These are phyloP conservation scores for Biscutella laevigata DNA, from an alignment of 441 rosid genomes.

Conservation along the genomic window DNA sequence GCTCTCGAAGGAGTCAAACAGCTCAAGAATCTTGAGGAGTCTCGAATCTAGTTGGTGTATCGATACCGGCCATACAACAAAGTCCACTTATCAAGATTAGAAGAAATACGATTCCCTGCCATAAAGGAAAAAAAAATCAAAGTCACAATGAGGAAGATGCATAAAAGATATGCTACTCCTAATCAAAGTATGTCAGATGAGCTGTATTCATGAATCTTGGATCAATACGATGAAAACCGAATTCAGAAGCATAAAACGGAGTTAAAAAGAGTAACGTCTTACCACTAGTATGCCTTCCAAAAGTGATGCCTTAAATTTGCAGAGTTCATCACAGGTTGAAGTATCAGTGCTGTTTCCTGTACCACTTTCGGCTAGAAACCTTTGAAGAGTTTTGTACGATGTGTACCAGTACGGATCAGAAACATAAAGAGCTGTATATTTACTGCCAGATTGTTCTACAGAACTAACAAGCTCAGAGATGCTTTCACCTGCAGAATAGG, in stretches of 20 bases:
- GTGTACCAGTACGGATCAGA: constrained; percentile 66
- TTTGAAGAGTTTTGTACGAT: constrained; percentile 47
- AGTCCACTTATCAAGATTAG: constrained; percentile 82
- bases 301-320: constrained; percentile 76
- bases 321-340: constrained; percentile 60
- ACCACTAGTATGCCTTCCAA: constrained; percentile 87
- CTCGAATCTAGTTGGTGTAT: constrained; percentile 86
- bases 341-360: constrained; percentile 35
- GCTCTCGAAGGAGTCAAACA: constrained; percentile 16
- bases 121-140: constrained; percentile 15
- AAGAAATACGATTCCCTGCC: constrained; percentile 80
- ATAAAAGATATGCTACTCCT: too few species aligned
- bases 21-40: constrained; percentile 72
- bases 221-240: not conserved
- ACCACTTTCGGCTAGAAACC: constrained; percentile 68
- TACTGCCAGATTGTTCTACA: constrained; percentile 53
- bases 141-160: constrained; percentile 6
- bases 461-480: constrained; percentile 57
- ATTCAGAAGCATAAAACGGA: not conserved
- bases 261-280: constrained; percentile 15
- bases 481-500: constrained; percentile 46
- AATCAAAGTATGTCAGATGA: too few species aligned
- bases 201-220: not conserved
- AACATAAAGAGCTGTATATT: constrained; percentile 67
- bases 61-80: constrained; percentile 95